Percentiles rank a stretch among this genome's conserved stretches.
These are phyloP conservation scores for Thelonectria blattea DNA, from an alignment of 2,329 filamentous ascomycete species.

Conservation along the genomic window DNA sequence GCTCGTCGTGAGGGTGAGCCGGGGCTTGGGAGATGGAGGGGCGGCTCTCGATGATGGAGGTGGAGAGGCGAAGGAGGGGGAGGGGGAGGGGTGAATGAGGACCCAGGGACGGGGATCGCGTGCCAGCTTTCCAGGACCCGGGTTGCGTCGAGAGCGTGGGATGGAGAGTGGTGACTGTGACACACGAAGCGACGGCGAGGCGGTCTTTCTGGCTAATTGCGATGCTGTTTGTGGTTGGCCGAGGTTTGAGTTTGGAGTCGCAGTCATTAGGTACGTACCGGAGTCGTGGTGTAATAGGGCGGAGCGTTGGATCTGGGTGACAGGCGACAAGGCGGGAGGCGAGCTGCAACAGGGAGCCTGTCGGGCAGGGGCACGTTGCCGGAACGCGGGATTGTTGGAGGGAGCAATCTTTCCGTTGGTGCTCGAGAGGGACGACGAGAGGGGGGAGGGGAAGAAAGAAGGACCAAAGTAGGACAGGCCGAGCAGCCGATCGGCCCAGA, in stretches of 20 bases:
- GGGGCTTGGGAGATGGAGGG: constrained; percentile 28
- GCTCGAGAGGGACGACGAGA: neutral
- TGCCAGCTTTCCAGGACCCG: constrained; percentile 28
- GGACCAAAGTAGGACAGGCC: neutral
- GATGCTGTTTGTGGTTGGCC: neutral
- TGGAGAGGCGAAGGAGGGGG: constrained; percentile 29
- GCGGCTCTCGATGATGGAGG: constrained; percentile 33
- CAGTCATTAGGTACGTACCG: neutral
- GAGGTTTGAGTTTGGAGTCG: constrained; percentile 3
- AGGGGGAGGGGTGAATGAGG: constrained; percentile 24
- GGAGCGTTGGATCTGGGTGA: constrained; percentile 19
- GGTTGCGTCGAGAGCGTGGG: constrained; percentile 13
- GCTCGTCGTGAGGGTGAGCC: constrained; percentile 19
- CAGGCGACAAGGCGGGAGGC: constrained; percentile 3
- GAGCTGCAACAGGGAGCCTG: constrained; percentile 13
- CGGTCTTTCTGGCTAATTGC: neutral
- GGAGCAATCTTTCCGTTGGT: neutral
- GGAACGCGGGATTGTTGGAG: constrained; percentile 9
- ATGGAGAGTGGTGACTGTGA: constrained; percentile 11
- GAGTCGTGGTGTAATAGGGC: constrained; percentile 8
- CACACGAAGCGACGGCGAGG: constrained; percentile 6
- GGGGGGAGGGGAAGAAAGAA: neutral
- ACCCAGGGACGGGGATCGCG: constrained; percentile 33
- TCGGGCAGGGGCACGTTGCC: constrained; percentile 10
- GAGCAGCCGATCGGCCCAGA: neutral